A percentile compares a stretch with the other conserved stretches of the same genome.
Evolutionary conservation across 2,329 filamentous ascomycete genomes (phyloP).

Genomic region (Thelonectria rubi): DNA sequence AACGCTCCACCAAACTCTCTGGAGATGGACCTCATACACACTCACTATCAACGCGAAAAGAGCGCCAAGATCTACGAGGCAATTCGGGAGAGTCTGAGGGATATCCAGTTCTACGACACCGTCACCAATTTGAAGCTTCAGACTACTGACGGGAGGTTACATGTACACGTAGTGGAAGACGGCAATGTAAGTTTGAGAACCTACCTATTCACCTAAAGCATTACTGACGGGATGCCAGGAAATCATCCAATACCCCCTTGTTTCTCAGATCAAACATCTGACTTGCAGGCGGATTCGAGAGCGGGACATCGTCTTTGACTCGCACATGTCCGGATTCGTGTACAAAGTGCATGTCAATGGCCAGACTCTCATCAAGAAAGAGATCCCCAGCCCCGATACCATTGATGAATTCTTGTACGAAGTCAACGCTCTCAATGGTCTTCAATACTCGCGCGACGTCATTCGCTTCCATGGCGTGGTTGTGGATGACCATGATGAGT

Average conservation of each 20-base stretch:
- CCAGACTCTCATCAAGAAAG: slow-evolving; percentile 88
- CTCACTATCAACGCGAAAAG: slow-evolving; percentile 90
- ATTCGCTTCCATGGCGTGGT: slow-evolving; percentile 90
- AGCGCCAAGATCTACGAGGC: slow-evolving; percentile 93
- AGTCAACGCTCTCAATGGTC: slow-evolving; percentile 87
- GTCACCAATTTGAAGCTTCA: slow-evolving; percentile 96
- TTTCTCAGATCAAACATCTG: slow-evolving; percentile 79
- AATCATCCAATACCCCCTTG: slow-evolving; percentile 85
- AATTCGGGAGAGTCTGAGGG: slow-evolving; percentile 88
- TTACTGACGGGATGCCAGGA: slow-evolving; percentile 61
- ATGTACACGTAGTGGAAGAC: slow-evolving; percentile 98
- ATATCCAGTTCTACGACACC: slow-evolving; percentile 95
- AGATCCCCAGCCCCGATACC: slow-evolving; percentile 94
- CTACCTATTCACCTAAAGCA: background rate
- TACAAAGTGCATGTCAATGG: slow-evolving; percentile 85
- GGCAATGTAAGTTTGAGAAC: slow-evolving; percentile 67
- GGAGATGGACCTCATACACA: slow-evolving; percentile 80
- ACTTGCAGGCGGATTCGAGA: slow-evolving; percentile 72
- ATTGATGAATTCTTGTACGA: slow-evolving; percentile 98
- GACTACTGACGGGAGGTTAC: slow-evolving; percentile 85
- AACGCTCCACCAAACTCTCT: slow-evolving; percentile 81
- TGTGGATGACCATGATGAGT: slow-evolving; percentile 83
- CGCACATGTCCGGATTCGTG: slow-evolving; percentile 95
- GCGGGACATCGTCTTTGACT: slow-evolving; percentile 81
- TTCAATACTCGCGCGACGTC: slow-evolving; percentile 77